A percentile compares a stretch with the other conserved stretches of the same genome.
Conservation (phyloP, 257 asterid genomes). For the Solanum sejunctum region DNA sequence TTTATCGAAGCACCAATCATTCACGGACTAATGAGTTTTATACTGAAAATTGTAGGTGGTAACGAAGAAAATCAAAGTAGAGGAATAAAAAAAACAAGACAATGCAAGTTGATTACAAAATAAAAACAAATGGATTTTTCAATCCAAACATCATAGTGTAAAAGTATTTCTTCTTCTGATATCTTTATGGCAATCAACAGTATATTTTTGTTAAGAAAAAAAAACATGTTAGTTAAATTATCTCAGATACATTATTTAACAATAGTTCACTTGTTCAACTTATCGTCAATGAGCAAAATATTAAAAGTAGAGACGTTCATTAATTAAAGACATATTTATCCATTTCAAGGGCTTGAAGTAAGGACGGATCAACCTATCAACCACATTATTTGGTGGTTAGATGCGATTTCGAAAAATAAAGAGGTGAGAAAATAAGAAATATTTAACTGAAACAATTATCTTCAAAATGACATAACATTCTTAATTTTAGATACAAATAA, state of each 20-base stretch:
- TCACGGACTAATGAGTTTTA: neutral
- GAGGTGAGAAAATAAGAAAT: neutral
- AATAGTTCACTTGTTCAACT: neutral
- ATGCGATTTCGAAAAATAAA: neutral
- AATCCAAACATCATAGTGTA: neutral
- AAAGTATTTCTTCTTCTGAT: neutral
- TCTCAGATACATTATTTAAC: neutral
- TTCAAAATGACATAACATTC: neutral
- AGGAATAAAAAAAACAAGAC: neutral
- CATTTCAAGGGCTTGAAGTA: too few relatives aligned
- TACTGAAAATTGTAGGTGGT: neutral
- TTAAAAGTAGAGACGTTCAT: neutral
- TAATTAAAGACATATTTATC: neutral
- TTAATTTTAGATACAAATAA: neutral
- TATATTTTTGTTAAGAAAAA: neutral
- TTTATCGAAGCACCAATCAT: neutral
- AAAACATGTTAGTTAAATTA: neutral
- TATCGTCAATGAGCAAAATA: neutral
- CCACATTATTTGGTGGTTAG: neutral
- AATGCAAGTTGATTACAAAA: neutral
- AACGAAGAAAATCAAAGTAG: neutral
- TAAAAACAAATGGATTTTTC: neutral
- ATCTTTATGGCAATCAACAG: neutral
- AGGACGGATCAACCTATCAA: neutral
- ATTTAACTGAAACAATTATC: neutral